Evolutionary conservation across 139 green algal species (phyloP), one percentile per base, ranked within the genome.

Genomic region (Gonium pectorale): DNA sequence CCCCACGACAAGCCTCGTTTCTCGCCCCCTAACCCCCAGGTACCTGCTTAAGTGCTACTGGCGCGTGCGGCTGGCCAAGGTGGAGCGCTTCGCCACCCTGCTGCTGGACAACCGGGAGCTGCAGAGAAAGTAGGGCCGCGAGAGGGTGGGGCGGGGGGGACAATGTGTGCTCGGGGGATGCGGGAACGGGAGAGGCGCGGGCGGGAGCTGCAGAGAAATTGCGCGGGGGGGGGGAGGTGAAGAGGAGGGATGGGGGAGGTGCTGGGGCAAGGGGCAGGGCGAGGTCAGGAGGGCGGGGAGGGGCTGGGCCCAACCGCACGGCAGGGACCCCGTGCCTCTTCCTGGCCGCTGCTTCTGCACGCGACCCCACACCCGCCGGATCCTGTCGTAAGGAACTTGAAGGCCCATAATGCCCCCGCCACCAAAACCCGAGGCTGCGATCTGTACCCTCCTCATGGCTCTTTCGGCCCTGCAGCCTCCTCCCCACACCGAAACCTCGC

Each of bases 91-190:
- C 35, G 78, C 78, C 21, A 84, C 78, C 5, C 62, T 74, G 31
- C 64, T 84, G 63, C 62, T 84, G 44, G 78, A 84, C 33, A 66
- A 66, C 33, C 7, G 66, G 44, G 78, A 84, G 52, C 62, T 84
- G 43, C 78, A 84, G 78, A 31, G 62, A 1, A 84, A 84, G 78
- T 84, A 51, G 62, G 68, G 77, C 72, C 51, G 82, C 29, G 85
- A 83, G 54, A 59, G 71, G 19, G 38, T 67, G 17, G 81, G 83
- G 75, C 87, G 88, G 24, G 60, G 73, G 8, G 37, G 69, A 29
- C 73, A n/a, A n/a, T n/a, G n/a, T n/a, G n/a, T 90, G 54, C 86
- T 81, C 3, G 80, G 80, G 33, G 87, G 49, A 71, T 60, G 43
- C 80, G 88, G 73, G 80, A 87, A 11, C 31, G 83, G 4, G 11